Conservation (phyloP, 352 stramenopile genomes). For the Phytophthora niederhauseri region DNA sequence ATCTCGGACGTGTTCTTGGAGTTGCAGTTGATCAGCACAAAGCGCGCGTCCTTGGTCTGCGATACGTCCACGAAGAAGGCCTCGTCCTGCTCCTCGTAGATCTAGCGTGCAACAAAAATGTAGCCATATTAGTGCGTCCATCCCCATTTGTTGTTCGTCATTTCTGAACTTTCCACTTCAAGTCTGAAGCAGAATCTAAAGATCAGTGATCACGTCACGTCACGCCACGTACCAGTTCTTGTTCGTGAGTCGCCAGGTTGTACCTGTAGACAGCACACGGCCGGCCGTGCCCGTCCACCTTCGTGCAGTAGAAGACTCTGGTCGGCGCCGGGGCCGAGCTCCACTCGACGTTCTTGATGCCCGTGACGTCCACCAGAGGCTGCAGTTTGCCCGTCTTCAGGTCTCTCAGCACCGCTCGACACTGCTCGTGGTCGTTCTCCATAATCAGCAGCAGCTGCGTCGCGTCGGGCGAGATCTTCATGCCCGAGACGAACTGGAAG, state of each 20-base stretch:
- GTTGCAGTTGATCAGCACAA: conserved; percentile 90
- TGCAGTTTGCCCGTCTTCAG: conserved; percentile 39
- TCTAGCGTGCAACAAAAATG: conserved; percentile 35
- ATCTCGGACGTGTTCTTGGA: conserved; percentile 90
- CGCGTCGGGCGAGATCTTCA: conserved; percentile 82
- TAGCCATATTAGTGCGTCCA: conserved; percentile 12
- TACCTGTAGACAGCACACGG: conserved; percentile 73
- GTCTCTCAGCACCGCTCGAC: conserved; percentile 51
- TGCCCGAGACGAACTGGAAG: conserved; percentile 72
- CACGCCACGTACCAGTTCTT: conserved; percentile 56
- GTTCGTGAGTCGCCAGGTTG: conserved; percentile 44
- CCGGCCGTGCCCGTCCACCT: conserved; percentile 65
- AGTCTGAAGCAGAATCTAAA: conserved; percentile 3
- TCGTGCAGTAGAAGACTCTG: conserved; percentile 74
- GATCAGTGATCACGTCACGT: conserved; percentile 15
- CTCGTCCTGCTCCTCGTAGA: conserved; percentile 80
- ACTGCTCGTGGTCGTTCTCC: conserved; percentile 76
- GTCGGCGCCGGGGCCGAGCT: conserved; percentile 19
- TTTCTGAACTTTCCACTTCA: conserved; percentile 28
- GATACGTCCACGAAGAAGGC: conserved; percentile 87
- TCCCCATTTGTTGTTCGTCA: conserved; percentile 19
- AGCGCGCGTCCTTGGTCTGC: conserved; percentile 80
- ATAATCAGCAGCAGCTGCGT: conserved; percentile 65
- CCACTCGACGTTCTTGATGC: conserved; percentile 84
- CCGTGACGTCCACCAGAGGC: conserved; percentile 38